Conservation (phyloP, 169 alveolate genomes). For the Plasmodium gonderi region DNA sequence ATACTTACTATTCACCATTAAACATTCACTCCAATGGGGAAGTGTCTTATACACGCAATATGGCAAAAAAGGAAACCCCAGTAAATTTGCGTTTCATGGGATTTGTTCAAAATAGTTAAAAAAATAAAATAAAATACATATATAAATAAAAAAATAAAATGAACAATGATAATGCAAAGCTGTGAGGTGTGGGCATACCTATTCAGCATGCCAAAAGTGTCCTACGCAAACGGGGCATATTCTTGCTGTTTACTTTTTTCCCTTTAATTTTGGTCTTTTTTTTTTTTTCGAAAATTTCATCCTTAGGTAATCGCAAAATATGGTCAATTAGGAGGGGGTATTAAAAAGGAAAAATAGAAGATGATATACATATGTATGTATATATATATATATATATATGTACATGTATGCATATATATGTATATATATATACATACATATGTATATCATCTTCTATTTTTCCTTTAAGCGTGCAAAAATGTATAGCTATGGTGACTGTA, state of each 20-base stretch:
- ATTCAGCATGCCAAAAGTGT: neutral
- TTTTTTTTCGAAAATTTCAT: too few relatives aligned
- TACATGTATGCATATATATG: neutral
- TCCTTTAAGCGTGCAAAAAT: too few relatives aligned
- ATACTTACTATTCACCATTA: too few relatives aligned
- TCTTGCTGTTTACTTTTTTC: neutral
- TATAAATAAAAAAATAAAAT: neutral
- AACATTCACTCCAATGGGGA: too few relatives aligned
- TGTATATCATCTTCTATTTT: too few relatives aligned
- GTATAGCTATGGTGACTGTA: too few relatives aligned
- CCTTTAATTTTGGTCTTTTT: neutral
- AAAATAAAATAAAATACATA: neutral
- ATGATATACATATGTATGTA: neutral
- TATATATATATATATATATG: neutral
- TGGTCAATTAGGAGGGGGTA: neutral
- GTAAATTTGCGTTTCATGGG: too few relatives aligned
- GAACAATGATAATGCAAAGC: neutral
- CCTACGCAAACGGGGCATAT: neutral
- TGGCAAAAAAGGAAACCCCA: too few relatives aligned
- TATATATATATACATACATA: neutral
- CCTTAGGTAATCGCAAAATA: too few relatives aligned
- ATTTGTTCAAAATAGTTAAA: too few relatives aligned
- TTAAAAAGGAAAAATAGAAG: neutral
- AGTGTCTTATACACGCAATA: too few relatives aligned
- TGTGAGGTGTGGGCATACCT: neutral